Evolutionary conservation across 768 basidiomycete species (phyloP).

Genomic region (Boletus barrowsii): DNA sequence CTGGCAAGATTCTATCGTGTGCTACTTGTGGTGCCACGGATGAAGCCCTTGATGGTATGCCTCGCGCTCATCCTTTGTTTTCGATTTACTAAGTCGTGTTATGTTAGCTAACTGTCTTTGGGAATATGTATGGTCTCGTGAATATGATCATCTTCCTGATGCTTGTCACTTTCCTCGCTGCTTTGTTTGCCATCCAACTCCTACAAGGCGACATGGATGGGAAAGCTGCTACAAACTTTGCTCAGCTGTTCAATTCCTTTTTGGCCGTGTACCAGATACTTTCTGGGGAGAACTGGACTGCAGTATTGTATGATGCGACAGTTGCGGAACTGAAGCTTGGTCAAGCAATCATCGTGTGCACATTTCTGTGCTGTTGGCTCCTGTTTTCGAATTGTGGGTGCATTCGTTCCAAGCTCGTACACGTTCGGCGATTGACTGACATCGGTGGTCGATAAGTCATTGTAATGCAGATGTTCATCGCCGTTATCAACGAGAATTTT

Average conservation of each 20-base stretch:
- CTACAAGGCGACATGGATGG: slow-evolving; percentile 75
- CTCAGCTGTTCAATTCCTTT: slow-evolving; percentile 81
- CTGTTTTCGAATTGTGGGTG: slow-evolving; percentile 85
- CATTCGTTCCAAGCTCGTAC: neutral
- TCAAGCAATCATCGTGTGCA: slow-evolving; percentile 65
- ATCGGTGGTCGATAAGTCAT: slow-evolving; percentile 55
- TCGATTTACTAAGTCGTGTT: slow-evolving; percentile 4
- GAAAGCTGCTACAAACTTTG: slow-evolving; percentile 64
- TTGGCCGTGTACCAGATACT: slow-evolving; percentile 85
- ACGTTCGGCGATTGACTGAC: neutral
- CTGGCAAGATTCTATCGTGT: slow-evolving; percentile 87
- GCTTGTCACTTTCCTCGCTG: slow-evolving; percentile 81
- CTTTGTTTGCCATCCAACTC: slow-evolving; percentile 79
- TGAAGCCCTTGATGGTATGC: slow-evolving; percentile 79
- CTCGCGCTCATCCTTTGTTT: neutral
- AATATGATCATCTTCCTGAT: slow-evolving; percentile 94
- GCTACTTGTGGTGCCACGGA: slow-evolving; percentile 84
- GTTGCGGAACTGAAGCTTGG: slow-evolving; percentile 58
- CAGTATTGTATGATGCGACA: slow-evolving; percentile 61
- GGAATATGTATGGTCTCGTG: slow-evolving; percentile 83
- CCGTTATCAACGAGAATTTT: slow-evolving; percentile 96
- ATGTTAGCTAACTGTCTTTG: slow-evolving; percentile 77
- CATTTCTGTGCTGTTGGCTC: slow-evolving; percentile 83
- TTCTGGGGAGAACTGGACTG: slow-evolving; percentile 94
- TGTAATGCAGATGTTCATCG: slow-evolving; percentile 93